phyloP scores from a whole-genome alignment of 257 asterid genomes.

The Salvia hispanica region DNA sequence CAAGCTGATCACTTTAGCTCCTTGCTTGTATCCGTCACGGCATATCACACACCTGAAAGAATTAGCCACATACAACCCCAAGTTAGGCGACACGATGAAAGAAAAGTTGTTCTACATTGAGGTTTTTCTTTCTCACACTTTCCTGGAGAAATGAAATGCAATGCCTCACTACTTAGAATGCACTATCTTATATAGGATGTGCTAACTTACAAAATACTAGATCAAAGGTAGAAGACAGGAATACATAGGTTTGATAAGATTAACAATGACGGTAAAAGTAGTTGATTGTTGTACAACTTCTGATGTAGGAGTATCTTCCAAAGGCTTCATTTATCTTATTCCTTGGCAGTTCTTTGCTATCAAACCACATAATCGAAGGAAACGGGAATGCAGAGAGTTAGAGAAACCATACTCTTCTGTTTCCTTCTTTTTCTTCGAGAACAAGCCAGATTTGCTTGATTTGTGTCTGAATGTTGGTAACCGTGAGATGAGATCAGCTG shows the following conservation, averaged over 20 bases:
- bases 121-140: neutral
- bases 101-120: neutral
- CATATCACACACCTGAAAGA: constrained; percentile 84
- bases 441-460: constrained; percentile 61
- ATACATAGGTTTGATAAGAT: neutral
- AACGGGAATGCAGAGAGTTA: constrained; percentile 2
- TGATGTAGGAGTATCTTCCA: neutral
- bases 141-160: neutral
- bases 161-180: too few relatives aligned
- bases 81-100: neutral
- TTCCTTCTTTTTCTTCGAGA: constrained; percentile 50
- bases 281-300: neutral
- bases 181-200: neutral
- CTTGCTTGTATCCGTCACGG: constrained; percentile 55
- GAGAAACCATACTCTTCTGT: constrained; percentile 46
- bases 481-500: constrained; percentile 65
- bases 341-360: neutral
- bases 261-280: neutral
- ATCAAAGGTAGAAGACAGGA: neutral
- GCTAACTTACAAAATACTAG: neutral
- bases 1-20: constrained; percentile 62
- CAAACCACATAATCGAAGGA: neutral
- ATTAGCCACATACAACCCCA: constrained; percentile 15
- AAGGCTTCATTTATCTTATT: neutral
- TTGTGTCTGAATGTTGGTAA: constrained; percentile 76